Conservation (phyloP, 116 monocot species). For the Phalaenopsis hybrid region DNA sequence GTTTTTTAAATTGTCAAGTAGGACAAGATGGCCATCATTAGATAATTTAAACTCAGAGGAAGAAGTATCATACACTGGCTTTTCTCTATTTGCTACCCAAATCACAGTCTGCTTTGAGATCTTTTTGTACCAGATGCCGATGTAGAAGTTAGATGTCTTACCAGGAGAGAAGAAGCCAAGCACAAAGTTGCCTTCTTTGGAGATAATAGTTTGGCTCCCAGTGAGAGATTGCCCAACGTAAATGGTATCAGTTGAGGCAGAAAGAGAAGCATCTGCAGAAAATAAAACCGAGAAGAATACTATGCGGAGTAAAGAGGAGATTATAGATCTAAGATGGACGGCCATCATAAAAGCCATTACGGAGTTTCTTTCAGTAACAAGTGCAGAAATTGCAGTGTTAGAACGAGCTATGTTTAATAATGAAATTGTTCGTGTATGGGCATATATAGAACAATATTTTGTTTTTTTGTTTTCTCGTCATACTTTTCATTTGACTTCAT, state of each 20-base stretch:
- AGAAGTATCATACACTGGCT: slow-evolving; percentile 11
- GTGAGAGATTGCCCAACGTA: slow-evolving; percentile 19
- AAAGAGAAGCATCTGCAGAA: background rate
- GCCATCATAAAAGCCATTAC: background rate
- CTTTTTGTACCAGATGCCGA: slow-evolving; percentile 29
- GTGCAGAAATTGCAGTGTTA: too few relatives aligned
- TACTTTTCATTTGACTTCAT: too few relatives aligned
- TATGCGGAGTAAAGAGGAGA: background rate
- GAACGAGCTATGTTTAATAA: too few relatives aligned
- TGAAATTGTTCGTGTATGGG: background rate
- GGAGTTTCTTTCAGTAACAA: too few relatives aligned
- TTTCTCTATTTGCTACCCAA: slow-evolving; percentile 34
- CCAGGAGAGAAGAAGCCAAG: slow-evolving; percentile 47
- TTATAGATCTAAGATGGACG: background rate
- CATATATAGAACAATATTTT: slow-evolving; percentile 1
- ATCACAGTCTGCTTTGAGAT: slow-evolving; percentile 15
- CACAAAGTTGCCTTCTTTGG: slow-evolving; percentile 23
- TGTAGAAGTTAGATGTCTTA: slow-evolving; percentile 18
- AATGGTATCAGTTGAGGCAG: slow-evolving; percentile 17
- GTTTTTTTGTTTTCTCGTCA: too few relatives aligned
- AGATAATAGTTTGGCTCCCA: slow-evolving; percentile 26
- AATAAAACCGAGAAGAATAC: background rate
- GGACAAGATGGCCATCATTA: slow-evolving; percentile 17
- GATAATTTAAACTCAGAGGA: background rate
- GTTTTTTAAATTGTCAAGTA: slow-evolving; percentile 1